Evolutionary conservation across 495 filamentous ascomycete species (phyloP), one percentile per base, ranked within the genome.

Genomic region (Annulohypoxylon stygium): DNA sequence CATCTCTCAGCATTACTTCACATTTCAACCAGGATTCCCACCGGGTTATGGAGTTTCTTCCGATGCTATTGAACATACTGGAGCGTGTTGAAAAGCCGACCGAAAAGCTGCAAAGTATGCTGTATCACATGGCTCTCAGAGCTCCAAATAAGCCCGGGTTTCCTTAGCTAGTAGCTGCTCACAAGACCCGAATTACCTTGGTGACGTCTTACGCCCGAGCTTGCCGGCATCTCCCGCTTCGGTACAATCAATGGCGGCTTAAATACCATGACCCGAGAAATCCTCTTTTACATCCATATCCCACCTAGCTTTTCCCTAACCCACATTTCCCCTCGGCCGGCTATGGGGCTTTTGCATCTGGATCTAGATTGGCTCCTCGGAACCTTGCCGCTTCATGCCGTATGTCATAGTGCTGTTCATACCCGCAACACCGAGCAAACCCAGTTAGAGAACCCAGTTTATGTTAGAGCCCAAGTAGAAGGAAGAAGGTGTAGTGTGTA

Each of bases 201-300:
- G 61, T 74, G 62, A 67, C 58, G 67, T 58, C 63, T 59, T 60
- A 36, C 54, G 62, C 58, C 76, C 74, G 75, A 76, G 63, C 50
- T 75, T 41, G 65, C 77, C 77, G 77, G 66, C 72, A 75, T 75
- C 68, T 75, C 74, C 76, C 76, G 76, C 62, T 61, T 75, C 73
- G 72, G 72, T 71, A 71, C 50, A 75, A 69, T 54, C 61, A 12
- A 61, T 70, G 61, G 69, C 69, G 61, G 69, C 66, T 76, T 67
- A 71, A 71, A 68, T 69, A 63, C 16, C 71, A 61, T 57, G 54
- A 63, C 75, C 77, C 75, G 76, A 72, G 36, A 78, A 78, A 77
- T 78, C 71, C 72, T 73, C 75, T 78, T 77, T 78, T 66, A 30
- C 10, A 23, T 23, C 20, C 20, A 12, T 10, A 39, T 33, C 47